phyloP scores from a whole-genome alignment of 345 rosid species.

The Streptanthus diversifolius region DNA sequence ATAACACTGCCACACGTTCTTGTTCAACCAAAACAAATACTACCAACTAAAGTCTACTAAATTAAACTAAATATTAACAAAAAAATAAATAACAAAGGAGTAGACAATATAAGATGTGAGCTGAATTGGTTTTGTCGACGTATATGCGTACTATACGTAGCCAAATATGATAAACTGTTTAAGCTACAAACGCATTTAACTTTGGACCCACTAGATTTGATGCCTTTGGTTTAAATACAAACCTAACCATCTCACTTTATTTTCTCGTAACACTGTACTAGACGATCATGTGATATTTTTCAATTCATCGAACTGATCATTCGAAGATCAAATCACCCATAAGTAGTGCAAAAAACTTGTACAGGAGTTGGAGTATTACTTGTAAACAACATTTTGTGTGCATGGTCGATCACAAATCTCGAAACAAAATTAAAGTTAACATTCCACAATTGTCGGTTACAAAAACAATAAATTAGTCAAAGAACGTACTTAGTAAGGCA shows the following conservation, averaged over 20 bases:
- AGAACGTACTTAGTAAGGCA: not conserved
- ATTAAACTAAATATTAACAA: not conserved
- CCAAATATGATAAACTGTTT: not conserved
- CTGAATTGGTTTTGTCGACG: not conserved
- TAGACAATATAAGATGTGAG: not conserved
- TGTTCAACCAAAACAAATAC: constrained; percentile 6
- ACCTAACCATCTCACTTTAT: constrained; percentile 28
- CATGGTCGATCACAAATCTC: not conserved
- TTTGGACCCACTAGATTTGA: constrained; percentile 22
- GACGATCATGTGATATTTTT: constrained; percentile 31
- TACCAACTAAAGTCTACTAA: constrained; percentile 4
- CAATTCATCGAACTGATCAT: constrained; percentile 3
- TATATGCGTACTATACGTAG: not conserved
- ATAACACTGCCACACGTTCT: constrained; percentile 39
- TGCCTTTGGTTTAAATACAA: constrained; percentile 8
- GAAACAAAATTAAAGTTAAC: constrained; percentile 1
- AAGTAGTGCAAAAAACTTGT: constrained; percentile 6
- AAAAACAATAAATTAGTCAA: constrained; percentile 10
- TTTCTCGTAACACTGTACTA: constrained; percentile 1
- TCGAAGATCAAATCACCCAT: constrained; percentile 7
- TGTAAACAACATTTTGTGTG: not conserved
- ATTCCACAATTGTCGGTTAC: constrained; percentile 22
- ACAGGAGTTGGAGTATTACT: not conserved
- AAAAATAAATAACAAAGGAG: not conserved
- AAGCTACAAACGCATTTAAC: constrained; percentile 6